These are phyloP conservation scores for Celoporthe dispersa DNA, from an alignment of 2,329 filamentous ascomycete genomes.

Conservation along the genomic window DNA sequence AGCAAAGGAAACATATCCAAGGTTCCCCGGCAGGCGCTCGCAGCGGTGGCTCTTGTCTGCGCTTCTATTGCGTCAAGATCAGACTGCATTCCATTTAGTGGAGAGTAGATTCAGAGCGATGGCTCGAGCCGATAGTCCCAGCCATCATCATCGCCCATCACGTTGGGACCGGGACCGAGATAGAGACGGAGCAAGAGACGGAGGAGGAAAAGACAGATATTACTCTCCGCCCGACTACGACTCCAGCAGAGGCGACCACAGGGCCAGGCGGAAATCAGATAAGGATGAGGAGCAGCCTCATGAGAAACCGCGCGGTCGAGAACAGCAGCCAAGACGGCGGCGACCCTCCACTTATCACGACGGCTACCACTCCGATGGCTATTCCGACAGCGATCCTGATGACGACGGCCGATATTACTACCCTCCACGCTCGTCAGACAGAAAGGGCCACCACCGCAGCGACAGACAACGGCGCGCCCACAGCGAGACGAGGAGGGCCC, in stretches of 20 bases:
- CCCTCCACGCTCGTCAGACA: constrained; percentile 14
- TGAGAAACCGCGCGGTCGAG: constrained; percentile 13
- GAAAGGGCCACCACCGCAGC: not conserved
- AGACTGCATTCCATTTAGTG: not conserved
- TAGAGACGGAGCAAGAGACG: not conserved
- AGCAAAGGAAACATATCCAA: not conserved
- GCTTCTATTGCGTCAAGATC: not conserved
- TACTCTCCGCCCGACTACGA: constrained; percentile 12
- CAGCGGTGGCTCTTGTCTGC: not conserved
- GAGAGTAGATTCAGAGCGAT: not conserved
- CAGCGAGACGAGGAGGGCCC: constrained; percentile 16
- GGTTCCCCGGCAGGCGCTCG: not conserved
- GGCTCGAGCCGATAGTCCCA: constrained; percentile 6
- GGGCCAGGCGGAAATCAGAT: not conserved
- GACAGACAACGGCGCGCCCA: constrained; percentile 1
- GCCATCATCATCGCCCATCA: constrained; percentile 7
- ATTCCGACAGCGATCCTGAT: constrained; percentile 21
- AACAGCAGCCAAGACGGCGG: constrained; percentile 7
- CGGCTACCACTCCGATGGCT: constrained; percentile 20
- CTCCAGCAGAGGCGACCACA: not conserved
- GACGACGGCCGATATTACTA: constrained; percentile 10
- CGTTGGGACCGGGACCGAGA: constrained; percentile 19
- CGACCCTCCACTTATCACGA: constrained; percentile 21
- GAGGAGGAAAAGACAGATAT: constrained; percentile 7
- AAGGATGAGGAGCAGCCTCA: not conserved